Evolutionary conservation across 2,329 filamentous ascomycete species (phyloP).

Genomic region (Colletotrichum siamense): DNA sequence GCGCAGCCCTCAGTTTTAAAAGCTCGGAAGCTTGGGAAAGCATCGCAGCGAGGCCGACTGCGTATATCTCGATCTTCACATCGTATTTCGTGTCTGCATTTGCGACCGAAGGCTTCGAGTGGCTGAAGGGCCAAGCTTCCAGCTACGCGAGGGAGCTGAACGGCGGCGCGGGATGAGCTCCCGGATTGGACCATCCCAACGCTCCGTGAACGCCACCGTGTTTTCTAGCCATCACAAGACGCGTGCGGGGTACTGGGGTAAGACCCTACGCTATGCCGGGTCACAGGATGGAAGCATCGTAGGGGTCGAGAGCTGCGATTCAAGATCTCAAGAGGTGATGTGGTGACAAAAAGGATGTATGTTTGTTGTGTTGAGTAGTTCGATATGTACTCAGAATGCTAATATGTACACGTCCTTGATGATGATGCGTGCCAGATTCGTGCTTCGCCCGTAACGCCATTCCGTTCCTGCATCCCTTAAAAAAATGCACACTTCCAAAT

Average conservation of each 20-base stretch:
- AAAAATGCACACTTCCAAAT: neutral
- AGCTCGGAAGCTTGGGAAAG: neutral
- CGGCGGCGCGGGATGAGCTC: neutral
- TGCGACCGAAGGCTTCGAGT: neutral
- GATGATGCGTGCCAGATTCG: neutral
- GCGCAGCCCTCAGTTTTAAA: neutral
- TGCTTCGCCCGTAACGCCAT: neutral
- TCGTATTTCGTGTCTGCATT: conserved; percentile 15
- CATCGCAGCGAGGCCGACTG: neutral
- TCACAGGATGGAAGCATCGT: neutral
- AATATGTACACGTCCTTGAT: neutral
- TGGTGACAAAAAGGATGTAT: neutral
- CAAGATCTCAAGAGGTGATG: neutral
- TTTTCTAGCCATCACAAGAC: conserved; percentile 6
- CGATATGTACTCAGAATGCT: neutral
- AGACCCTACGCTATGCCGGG: neutral
- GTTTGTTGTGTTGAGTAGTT: neutral
- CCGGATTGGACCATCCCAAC: neutral
- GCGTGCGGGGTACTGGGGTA: conserved; percentile 16
- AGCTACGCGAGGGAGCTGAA: neutral
- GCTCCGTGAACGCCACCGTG: neutral
- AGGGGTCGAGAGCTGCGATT: neutral
- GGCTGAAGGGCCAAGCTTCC: neutral
- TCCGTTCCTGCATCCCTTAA: neutral
- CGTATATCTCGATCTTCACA: neutral